These are phyloP conservation scores for Chiua sp. DNA, from an alignment of 1,284 basidiomycete species.

Conservation along the genomic window DNA sequence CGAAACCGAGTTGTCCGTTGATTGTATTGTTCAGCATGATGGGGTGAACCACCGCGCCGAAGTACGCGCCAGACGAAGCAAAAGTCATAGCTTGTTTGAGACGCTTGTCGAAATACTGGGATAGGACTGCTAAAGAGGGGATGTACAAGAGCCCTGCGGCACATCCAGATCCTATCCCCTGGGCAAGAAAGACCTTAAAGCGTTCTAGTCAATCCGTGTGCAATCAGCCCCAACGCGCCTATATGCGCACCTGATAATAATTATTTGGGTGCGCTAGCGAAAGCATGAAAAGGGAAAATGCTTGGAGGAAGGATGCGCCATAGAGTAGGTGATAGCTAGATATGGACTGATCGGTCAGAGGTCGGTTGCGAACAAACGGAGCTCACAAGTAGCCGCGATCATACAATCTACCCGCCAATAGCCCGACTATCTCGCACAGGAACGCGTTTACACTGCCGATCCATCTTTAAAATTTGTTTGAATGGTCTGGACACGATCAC, in stretches of 20 bases:
- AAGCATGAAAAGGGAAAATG: slow-evolving; percentile 43
- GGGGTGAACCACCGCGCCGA: slow-evolving; percentile 42
- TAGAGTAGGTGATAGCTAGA: slow-evolving; percentile 34
- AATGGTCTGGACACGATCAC: background rate
- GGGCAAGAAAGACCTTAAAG: slow-evolving; percentile 40
- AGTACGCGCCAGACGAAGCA: slow-evolving; percentile 40
- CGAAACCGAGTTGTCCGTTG: slow-evolving; percentile 34
- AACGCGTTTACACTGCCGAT: slow-evolving; percentile 55
- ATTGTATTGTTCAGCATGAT: slow-evolving; percentile 51
- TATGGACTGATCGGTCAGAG: background rate
- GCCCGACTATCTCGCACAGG: slow-evolving; percentile 43
- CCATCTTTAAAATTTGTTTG: slow-evolving; percentile 44
- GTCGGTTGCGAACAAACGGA: background rate
- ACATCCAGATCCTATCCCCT: slow-evolving; percentile 41
- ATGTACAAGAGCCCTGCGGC: slow-evolving; percentile 39
- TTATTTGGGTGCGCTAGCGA: slow-evolving; percentile 39
- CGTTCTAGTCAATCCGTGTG: background rate
- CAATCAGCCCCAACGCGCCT: background rate
- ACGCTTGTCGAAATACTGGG: slow-evolving; percentile 42
- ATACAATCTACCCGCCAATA: slow-evolving; percentile 41
- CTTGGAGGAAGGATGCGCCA: slow-evolving; percentile 35
- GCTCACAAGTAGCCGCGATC: slow-evolving; percentile 43
- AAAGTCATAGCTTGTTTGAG: slow-evolving; percentile 40
- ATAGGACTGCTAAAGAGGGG: slow-evolving; percentile 41
- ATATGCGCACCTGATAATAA: slow-evolving; percentile 38